These are phyloP conservation scores for Candida gorgasii DNA, from an alignment of 805 yeast species.

Conservation along the genomic window DNA sequence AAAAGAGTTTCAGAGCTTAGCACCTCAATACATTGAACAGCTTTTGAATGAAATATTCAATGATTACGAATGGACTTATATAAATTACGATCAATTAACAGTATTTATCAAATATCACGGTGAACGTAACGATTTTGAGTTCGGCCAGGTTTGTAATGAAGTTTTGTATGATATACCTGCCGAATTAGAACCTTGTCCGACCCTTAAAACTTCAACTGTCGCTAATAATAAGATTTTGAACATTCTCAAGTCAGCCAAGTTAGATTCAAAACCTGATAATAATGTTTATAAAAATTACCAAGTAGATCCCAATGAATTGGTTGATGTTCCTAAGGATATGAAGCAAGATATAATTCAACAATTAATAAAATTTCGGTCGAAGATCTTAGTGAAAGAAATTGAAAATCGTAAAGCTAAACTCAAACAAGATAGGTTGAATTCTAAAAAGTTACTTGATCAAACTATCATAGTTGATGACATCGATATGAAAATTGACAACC, in stretches of 20 bases:
- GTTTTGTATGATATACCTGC: constrained; percentile 22
- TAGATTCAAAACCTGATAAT: constrained; percentile 3
- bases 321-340: constrained; percentile 57
- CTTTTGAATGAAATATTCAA: constrained; percentile 24
- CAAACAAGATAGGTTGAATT: constrained; percentile 48
- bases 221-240: not conserved
- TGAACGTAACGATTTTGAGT: not conserved
- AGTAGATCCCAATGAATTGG: constrained; percentile 57
- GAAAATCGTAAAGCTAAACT: constrained; percentile 51
- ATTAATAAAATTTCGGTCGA: constrained; percentile 56
- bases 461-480: constrained; percentile 14
- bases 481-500: not conserved
- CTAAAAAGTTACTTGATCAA: constrained; percentile 42
- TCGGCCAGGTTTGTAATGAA: not conserved
- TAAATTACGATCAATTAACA: constrained; percentile 8
- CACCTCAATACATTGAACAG: constrained; percentile 31
- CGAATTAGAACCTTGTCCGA: constrained; percentile 20
- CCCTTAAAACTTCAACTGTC: not conserved
- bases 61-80: constrained; percentile 6
- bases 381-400: constrained; percentile 53
- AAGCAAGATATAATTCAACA: constrained; percentile 53
- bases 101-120: constrained; percentile 7
- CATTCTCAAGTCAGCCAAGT: constrained; percentile 1
- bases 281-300: constrained; percentile 33
- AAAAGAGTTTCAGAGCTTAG: constrained; percentile 34